Conservation (phyloP, 345 rosid genomes). For the Brassica juncea region DNA sequence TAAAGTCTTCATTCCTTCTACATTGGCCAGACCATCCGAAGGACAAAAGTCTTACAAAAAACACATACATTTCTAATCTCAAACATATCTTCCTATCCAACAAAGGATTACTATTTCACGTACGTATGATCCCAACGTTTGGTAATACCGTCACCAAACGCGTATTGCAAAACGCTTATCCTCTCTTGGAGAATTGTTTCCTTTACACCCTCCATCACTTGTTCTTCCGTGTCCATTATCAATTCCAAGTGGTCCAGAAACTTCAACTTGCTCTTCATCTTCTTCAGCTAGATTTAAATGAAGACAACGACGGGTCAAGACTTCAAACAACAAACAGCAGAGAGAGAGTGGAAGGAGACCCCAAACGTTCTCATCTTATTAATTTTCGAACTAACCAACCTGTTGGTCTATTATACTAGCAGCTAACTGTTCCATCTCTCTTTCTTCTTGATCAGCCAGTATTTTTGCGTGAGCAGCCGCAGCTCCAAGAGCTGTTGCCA, state of each 20-base stretch:
- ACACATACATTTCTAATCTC: not conserved
- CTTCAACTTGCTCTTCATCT: conserved; percentile 66
- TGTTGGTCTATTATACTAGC: conserved; percentile 69
- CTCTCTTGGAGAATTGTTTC: conserved; percentile 50
- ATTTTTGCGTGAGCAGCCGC: conserved; percentile 79
- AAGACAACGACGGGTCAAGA: not conserved
- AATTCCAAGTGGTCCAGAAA: conserved; percentile 62
- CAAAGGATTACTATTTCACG: conserved; percentile 30
- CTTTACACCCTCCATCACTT: conserved; percentile 55
- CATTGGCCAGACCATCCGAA: not conserved
- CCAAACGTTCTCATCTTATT: not conserved
- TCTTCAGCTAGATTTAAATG: conserved; percentile 54
- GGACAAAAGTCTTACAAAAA: not conserved
- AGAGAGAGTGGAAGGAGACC: not conserved
- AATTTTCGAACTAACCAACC: conserved; percentile 43
- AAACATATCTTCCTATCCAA: not conserved
- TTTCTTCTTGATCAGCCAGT: conserved; percentile 86
- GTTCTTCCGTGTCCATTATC: conserved; percentile 77
- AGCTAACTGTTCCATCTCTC: conserved; percentile 65
- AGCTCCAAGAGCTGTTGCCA: conserved; percentile 78
- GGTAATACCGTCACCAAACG: conserved; percentile 51
- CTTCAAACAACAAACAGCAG: not conserved
- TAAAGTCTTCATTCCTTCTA: not conserved
- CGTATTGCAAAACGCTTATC: conserved; percentile 48
- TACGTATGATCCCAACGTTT: conserved; percentile 60